Conservation (phyloP, 1,139 yeast genomes). For the Geotrichum aggregatum region DNA sequence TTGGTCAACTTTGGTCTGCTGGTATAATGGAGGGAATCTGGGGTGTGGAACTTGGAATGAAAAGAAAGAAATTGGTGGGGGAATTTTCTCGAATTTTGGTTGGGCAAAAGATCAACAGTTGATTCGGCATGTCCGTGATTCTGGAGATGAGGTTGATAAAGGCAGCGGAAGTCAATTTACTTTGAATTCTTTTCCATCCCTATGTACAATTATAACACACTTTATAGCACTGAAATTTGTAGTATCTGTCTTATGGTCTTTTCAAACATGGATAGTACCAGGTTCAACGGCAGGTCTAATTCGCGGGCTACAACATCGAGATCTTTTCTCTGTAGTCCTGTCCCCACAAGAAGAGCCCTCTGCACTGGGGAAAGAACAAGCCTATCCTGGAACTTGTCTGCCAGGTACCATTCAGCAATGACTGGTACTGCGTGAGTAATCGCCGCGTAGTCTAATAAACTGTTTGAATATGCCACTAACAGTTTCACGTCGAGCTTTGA, state of each 20-base stretch:
- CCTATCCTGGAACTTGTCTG: conserved; percentile 46
- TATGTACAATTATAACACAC: background rate
- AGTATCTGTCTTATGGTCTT: conserved; percentile 80
- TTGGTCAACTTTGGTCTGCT: no score
- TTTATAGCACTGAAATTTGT: conserved; percentile 56
- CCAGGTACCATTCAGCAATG: conserved; percentile 65
- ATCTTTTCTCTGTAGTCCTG: conserved; percentile 87
- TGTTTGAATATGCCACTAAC: conserved; percentile 87
- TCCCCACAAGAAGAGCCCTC: conserved; percentile 83
- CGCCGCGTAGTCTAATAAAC: conserved; percentile 88
- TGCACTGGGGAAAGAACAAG: conserved; percentile 76
- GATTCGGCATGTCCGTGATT: no score
- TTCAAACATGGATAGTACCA: conserved; percentile 93
- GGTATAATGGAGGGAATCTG: no score
- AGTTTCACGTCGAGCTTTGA: conserved; percentile 92
- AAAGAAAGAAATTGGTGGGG: background rate
- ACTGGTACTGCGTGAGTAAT: conserved; percentile 85
- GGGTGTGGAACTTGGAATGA: background rate
- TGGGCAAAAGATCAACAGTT: background rate
- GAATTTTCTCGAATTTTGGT: background rate
- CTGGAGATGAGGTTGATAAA: no score
- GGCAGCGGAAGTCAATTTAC: no score
- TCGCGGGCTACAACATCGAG: conserved; percentile 75
- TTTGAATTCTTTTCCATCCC: no score
- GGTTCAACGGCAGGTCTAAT: conserved; percentile 76